Base-by-base conservation (phyloP, 345 rosid species). In the Trapa bicornis region DNA sequence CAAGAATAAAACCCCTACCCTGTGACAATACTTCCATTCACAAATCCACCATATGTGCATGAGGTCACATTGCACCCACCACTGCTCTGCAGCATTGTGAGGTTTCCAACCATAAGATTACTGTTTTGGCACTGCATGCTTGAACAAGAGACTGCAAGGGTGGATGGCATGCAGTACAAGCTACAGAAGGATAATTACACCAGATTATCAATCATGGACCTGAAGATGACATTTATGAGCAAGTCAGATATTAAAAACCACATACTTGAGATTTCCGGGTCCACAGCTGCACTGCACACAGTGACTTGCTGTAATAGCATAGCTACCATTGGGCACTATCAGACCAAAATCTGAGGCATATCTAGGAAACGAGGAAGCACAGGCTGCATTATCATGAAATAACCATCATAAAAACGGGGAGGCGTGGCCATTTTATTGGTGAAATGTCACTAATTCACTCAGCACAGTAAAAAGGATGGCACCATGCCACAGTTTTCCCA, bases 211-310 rank as follows among this genome's bases (percentile, higher is more conserved):
- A 64, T 74, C 69, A 47, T 45, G 35, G 42, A 37, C 39, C 54
- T 61, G 13, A 68, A 38, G 29, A 48, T 10, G 37, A 53, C 10
- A 6, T 3, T 54, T 7, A 53, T 16, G 14, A 12, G 54, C 56
- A 35, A 32, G 29, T 22, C 61, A 16, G 13, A 65, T 7, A 65
- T 15, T 65, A 33, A 14, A 42, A 54, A 69, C 83, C 15, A 33
- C 38, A 32, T 85, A 93, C 98, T 89, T 83, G 73, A 75, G 94
- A 77, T 81, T 88, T 69, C 89, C 96, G 0, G 89, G 89, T 29
- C 87, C 83, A 37, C 98, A 93, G 54, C 96, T 89, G 88, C 98
- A 93, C 74, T 93, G 97, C 71, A 93, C 96, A 65, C 98, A 93
- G 68, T 93, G 94, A 65, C 90, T 88, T n/a, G 97, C 97, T 7